phyloP scores from a whole-genome alignment of 1,139 yeast genomes.

The Yueomyces sp. region DNA sequence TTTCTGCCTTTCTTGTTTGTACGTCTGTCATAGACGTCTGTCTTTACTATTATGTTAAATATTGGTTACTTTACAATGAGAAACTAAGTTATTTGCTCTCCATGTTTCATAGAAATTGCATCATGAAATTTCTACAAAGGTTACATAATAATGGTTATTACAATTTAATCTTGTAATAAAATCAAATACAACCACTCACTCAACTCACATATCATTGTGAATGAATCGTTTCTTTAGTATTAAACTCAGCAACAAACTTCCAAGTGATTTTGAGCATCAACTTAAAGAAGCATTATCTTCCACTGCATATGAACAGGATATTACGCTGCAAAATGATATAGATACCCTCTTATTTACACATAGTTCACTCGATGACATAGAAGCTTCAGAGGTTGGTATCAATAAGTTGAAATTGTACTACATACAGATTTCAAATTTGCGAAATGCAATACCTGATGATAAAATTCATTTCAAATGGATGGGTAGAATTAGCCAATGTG shows the following conservation, averaged over 20 bases:
- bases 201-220: no score
- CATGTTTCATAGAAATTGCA: no score
- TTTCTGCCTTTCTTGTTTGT: no score
- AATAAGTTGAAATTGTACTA: constrained; percentile 26
- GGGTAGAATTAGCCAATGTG: constrained; percentile 44
- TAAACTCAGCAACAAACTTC: neutral
- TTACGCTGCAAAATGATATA: constrained; percentile 44
- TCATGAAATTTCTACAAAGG: no score
- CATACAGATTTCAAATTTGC: constrained; percentile 24
- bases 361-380: constrained; percentile 23
- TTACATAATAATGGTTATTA: no score
- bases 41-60: no score
- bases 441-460: constrained; percentile 33
- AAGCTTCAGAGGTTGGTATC: constrained; percentile 17
- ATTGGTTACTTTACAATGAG: no score
- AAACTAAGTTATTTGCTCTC: no score
- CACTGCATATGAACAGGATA: constrained; percentile 56
- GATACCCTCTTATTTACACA: constrained; percentile 30
- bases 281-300: constrained; percentile 4
- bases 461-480: constrained; percentile 56
- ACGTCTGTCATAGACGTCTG: no score
- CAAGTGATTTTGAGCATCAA: neutral
- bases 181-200: no score
- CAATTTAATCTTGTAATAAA: no score
- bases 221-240: neutral